Evolutionary conservation across 805 yeast species (phyloP), one percentile per base, ranked within the genome.

Genomic region (Ascoidea tarda): DNA sequence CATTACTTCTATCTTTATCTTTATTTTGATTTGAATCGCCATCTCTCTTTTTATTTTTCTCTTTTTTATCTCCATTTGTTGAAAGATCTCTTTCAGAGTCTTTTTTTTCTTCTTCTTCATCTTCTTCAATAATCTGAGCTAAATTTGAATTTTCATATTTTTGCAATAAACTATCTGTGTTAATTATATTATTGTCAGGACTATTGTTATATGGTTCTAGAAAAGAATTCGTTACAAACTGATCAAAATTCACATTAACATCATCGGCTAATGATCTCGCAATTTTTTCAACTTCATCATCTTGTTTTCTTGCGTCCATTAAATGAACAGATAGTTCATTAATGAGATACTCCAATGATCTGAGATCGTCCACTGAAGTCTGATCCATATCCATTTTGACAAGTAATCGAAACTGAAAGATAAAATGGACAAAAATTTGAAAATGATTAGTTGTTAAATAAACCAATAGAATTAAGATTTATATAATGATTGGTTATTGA

Each of bases 1-100:
- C 62, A 33, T 60, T 60, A 14, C 54, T 57, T 8, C 55, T 57
- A 6, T 57, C 60, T 21, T 33, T 45, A 21, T 50, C 57, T 32
- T 55, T 48, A 5, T 57, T 57, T 38, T 59, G 59, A 6, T 60
- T 57, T 14, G 54, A 59, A 10, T 52, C 57, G 44, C 50, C 53
- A 5, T 53, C 63, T n/a, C 56, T 64, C 0, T 60, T 63, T n/a
- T 58, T 62, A 16, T 58, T 59, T 47, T 53, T 59, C 48, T 33
- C 49, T 16, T 10, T 32, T n/a, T 51, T 56, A 14, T 57, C 59
- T 33, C 48, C 53, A 10, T 48, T 50, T n/a, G 46, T 48, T 12
- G 38, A 46, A 51, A 56, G 49, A 28, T 52, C 51, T 28, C 32
- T 32, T 46, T 47, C 32, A 51, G 49, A 46, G 6, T 32, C 32